Base-by-base conservation (phyloP, 2,329 filamentous ascomycete species). In the Zasmidium cellare region DNA sequence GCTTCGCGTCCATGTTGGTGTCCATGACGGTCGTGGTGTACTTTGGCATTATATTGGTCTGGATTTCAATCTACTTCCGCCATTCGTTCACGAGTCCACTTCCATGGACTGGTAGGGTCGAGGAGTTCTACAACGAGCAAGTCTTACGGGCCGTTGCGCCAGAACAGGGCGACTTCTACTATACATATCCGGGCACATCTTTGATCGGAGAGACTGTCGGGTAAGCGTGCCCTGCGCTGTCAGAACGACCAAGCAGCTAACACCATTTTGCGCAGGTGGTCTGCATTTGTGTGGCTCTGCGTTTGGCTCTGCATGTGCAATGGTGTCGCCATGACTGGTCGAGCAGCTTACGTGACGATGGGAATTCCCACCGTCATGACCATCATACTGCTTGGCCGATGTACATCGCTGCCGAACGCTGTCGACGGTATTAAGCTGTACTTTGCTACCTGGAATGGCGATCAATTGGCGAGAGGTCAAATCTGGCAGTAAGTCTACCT, bases 281-380 rank as follows among this genome's bases (percentile, higher is more conserved):
- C 77, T 44, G 76, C 78, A 18, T 85, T 86, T 64, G 80, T 82
- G 57, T 84, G 83, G 82, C 83, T 86, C 66, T 69, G 85, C 1
- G 79, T 85, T 63, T 85, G 82, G 81, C 63, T 85, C 44, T 83
- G 80, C 62, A 84, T 86, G 63, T 84, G 85, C 69, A 79, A 82
- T 35, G 80, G 84, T 6, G 82, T 85, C 19, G 81, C 82, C 0
- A 68, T 84, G 58, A 85, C 83, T 1, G 83, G 83, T 1, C 78
- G 82, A 5, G 83, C 84, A 9, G 82, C 84, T 3, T 85, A 85
- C 71, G 83, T 83, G 69, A 85, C 82, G n/a, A 85, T 85, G 82
- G 82, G 82, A 1, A 67, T 85, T 3, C 83, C 83, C 0, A 83
- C 85, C 51, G 72, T 83, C 57, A 80, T 82, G 14, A 84, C 80